Evolutionary conservation across 768 basidiomycete genomes (phyloP).

Genomic region (Pholiota conissans): DNA sequence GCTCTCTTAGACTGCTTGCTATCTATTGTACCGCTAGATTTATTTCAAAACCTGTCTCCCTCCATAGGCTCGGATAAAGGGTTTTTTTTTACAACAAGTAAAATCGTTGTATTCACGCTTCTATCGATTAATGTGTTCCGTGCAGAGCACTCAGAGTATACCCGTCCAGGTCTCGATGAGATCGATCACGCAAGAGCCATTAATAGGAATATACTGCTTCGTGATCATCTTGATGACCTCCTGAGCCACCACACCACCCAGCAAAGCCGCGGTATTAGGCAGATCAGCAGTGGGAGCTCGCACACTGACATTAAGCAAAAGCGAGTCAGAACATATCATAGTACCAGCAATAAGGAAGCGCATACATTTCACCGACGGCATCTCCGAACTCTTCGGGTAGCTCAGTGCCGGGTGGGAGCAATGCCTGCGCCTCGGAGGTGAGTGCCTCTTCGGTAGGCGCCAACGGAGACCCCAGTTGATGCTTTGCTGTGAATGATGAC

Average conservation of each 20-base stretch:
- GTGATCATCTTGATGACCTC: slow-evolving; percentile 98
- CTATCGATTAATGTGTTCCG: background rate
- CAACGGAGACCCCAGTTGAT: slow-evolving; percentile 24
- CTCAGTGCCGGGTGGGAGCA: slow-evolving; percentile 49
- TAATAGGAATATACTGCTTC: slow-evolving; percentile 90
- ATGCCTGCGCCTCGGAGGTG: slow-evolving; percentile 44
- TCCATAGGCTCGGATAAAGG: too few species aligned
- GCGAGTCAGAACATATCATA: background rate
- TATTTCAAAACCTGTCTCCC: too few species aligned
- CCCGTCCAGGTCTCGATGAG: slow-evolving; percentile 81
- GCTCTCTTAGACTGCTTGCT: too few species aligned
- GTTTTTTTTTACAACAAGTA: background rate
- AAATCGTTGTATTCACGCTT: background rate
- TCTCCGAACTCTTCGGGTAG: slow-evolving; percentile 58
- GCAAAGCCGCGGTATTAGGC: slow-evolving; percentile 90
- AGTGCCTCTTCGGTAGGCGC: slow-evolving; percentile 52
- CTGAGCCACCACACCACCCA: slow-evolving; percentile 93
- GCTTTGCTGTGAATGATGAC: slow-evolving; percentile 28
- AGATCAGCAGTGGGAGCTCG: slow-evolving; percentile 83
- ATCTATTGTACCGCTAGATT: too few species aligned
- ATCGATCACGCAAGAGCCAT: slow-evolving; percentile 84
- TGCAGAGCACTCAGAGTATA: slow-evolving; percentile 30
- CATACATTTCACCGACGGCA: slow-evolving; percentile 80
- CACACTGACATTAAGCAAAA: slow-evolving; percentile 41
- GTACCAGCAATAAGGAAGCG: slow-evolving; percentile 12